Base-by-base conservation (phyloP, 176 grass and related monocot genomes). In the Typha latifolia region DNA sequence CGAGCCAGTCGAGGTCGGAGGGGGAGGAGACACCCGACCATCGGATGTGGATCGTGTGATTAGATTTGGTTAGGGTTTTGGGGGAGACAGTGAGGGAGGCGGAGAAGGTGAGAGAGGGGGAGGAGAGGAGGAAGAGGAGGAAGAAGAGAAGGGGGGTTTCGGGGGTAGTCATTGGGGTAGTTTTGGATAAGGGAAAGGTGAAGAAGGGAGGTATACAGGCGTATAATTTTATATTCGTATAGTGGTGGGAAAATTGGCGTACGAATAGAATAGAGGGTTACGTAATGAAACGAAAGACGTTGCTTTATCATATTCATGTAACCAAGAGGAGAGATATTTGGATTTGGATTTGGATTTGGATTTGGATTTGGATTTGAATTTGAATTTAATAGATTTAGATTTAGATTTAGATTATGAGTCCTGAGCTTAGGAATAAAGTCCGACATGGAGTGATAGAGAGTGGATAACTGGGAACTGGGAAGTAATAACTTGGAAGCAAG, bases 1-100 rank as follows among this genome's bases (percentile, higher is more conserved):
- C 88, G 4, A 92, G 78, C 72, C 84, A 86, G 62, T 97, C 93
- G 65, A 92, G 93, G 1, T 78, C 85, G 72, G 82, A 87, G 7
- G 93, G 93, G 62, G 65, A 67, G 12, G 77, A 72, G 61, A 97
- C 77, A 15, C 79, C 85, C 0, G 77, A 78, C 93, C 93, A 97
- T 2, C 48, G 80, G 66, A 92, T 80, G 63, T 22, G 82, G 69
- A 90, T 87, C 67, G 72, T 26, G 48, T 11, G 29, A 12, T 74
- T 76, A 22, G 88, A 76, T 23, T 20, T 23, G 18, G 84, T 23
- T 2, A 96, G 82, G 8, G 72, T 87, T 48, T 72, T 73, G 18
- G 84, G 91, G 14, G 73, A 72, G 3, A 78, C 81, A 16, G 81
- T 84, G 20, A 97, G 74, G 52, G 81, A 82, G 13, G 63, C 69